phyloP scores from a whole-genome alignment of 352 stramenopile species.

The Vaucheria bursata region DNA sequence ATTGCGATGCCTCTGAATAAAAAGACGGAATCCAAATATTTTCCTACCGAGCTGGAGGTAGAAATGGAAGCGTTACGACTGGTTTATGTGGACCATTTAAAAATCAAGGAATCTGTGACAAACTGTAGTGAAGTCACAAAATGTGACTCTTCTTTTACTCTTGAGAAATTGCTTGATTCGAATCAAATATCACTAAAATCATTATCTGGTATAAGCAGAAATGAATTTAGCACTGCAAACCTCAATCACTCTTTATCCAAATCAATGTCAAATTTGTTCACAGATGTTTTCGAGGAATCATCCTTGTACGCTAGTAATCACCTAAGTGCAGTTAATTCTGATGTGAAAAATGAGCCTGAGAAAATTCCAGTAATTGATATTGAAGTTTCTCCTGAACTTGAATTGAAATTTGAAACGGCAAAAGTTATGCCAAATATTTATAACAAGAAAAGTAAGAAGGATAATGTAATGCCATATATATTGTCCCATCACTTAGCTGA shows the following conservation, averaged over 20 bases:
- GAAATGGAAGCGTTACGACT: conserved; percentile 58
- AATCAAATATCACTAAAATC: not conserved
- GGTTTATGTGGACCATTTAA: conserved; percentile 72
- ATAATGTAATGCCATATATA: conserved; percentile 45
- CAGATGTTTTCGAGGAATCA: no score
- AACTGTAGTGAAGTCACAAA: not conserved
- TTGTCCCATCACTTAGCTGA: conserved; percentile 78
- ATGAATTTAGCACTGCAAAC: not conserved
- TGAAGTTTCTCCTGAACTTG: no score
- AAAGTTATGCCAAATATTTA: not conserved
- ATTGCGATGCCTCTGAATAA: not conserved
- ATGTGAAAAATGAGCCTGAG: no score
- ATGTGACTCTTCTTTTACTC: no score
- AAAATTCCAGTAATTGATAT: no score
- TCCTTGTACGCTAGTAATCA: no score
- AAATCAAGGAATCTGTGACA: conserved; percentile 4
- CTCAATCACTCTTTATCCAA: no score
- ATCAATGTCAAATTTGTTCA: no score
- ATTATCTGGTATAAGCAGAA: not conserved
- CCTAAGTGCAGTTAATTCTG: no score
- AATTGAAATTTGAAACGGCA: not conserved
- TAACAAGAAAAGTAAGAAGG: not conserved
- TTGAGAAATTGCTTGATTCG: not conserved
- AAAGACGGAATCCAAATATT: not conserved
- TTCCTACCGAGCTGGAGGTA: conserved; percentile 41